These are phyloP conservation scores for Thelonectria blattea DNA, from an alignment of 2,329 filamentous ascomycete species.

Conservation along the genomic window DNA sequence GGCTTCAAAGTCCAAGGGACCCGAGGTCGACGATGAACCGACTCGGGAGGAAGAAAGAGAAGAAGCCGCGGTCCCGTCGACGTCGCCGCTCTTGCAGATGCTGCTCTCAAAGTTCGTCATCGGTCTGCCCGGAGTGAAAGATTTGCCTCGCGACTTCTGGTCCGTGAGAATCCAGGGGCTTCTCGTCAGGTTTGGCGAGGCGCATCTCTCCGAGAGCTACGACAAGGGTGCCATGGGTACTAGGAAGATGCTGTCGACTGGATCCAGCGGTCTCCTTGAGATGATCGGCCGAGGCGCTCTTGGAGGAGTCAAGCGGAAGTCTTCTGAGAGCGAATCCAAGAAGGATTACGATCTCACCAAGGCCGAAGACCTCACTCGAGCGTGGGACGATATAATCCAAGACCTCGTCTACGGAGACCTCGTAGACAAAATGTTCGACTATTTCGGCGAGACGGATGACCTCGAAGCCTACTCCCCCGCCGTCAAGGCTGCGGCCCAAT, in stretches of 20 bases:
- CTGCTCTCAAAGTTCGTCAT: constrained; percentile 71
- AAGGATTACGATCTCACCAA: constrained; percentile 62
- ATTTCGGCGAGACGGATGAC: constrained; percentile 64
- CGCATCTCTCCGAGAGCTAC: constrained; percentile 79
- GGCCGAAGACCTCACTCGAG: constrained; percentile 64
- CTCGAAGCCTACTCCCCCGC: constrained; percentile 68
- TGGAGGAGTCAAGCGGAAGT: constrained; percentile 53
- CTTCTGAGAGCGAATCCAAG: constrained; percentile 1
- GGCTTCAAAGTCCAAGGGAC: not conserved
- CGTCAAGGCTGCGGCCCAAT: constrained; percentile 69
- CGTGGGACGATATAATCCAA: constrained; percentile 71
- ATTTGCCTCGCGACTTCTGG: constrained; percentile 71
- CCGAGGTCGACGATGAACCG: constrained; percentile 17
- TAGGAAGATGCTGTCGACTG: constrained; percentile 76
- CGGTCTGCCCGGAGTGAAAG: constrained; percentile 68
- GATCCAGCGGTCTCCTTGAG: constrained; percentile 72
- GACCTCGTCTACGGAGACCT: constrained; percentile 72
- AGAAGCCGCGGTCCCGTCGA: constrained; percentile 46
- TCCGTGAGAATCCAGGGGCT: constrained; percentile 64
- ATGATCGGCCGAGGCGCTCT: constrained; percentile 70
- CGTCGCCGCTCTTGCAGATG: constrained; percentile 70
- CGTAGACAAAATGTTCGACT: constrained; percentile 68
- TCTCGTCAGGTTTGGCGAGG: constrained; percentile 66
- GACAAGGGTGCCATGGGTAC: constrained; percentile 78
- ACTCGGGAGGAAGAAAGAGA: constrained; percentile 15